These are phyloP conservation scores for Paramecium sexaurelia DNA, from an alignment of 73 alveolate species.

Conservation along the genomic window DNA sequence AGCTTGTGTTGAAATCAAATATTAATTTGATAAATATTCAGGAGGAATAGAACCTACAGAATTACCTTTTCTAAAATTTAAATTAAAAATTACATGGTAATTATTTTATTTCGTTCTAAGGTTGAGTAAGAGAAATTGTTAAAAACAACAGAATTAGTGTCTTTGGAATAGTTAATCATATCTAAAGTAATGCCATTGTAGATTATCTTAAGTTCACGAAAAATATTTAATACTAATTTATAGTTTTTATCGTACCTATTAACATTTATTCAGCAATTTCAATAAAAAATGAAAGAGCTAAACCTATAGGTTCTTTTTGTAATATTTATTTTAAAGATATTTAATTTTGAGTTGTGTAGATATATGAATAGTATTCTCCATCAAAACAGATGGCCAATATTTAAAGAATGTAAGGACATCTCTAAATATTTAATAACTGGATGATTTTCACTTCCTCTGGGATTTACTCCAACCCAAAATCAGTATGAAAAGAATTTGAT, in stretches of 20 bases:
- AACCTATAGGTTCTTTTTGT: background rate
- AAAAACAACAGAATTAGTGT: background rate
- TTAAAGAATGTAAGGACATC: background rate
- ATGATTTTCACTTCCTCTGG: background rate
- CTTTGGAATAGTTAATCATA: background rate
- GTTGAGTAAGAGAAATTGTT: background rate
- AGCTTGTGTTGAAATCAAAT: background rate
- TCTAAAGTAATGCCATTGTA: background rate
- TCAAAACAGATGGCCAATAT: background rate
- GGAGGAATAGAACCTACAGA: slow-evolving; percentile 14
- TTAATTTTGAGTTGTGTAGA: background rate
- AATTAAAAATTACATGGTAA: background rate
- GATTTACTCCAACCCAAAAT: background rate
- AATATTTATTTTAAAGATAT: background rate
- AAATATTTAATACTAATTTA: background rate
- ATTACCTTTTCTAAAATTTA: background rate
- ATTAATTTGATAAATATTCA: background rate
- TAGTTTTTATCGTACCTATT: background rate
- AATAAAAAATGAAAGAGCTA: background rate
- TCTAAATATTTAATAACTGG: background rate
- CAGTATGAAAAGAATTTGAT: background rate
- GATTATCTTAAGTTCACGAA: background rate
- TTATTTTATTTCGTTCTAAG: background rate
- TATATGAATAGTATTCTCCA: background rate
- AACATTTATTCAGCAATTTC: background rate